Evolutionary conservation across 768 basidiomycete species (phyloP).

Genomic region (Dendrothele bispora): DNA sequence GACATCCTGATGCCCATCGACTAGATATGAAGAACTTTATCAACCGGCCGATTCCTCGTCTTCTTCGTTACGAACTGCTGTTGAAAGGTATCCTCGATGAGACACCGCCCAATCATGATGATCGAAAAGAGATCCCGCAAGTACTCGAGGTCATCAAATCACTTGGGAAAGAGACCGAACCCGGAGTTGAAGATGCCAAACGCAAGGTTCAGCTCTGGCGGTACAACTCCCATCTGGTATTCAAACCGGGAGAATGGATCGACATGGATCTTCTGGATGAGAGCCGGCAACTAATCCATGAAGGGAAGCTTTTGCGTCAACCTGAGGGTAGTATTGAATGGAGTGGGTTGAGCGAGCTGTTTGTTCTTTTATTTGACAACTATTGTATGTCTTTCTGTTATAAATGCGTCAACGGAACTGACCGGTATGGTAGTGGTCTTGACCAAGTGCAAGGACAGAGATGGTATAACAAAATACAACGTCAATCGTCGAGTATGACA

Average conservation of each 20-base stretch:
- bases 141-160: conserved; percentile 86
- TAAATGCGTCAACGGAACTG: conserved; percentile 9
- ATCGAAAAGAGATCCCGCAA: conserved; percentile 77
- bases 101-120: conserved; percentile 74
- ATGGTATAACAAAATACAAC: conserved; percentile 72
- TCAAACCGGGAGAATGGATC: conserved; percentile 76
- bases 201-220: conserved; percentile 90
- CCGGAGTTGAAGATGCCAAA: conserved; percentile 82
- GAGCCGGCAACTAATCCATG: conserved; percentile 79
- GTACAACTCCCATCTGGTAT: conserved; percentile 76
- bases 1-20: conserved; percentile 76
- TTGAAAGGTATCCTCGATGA: conserved; percentile 73
- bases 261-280: conserved; percentile 91
- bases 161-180: conserved; percentile 84
- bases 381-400: conserved; percentile 59
- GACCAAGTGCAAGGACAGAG: conserved; percentile 82
- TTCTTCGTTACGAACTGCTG: conserved; percentile 86
- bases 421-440: conserved; percentile 67
- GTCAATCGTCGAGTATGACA: conserved; percentile 74
- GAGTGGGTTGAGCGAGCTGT: conserved; percentile 89
- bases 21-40: conserved; percentile 94
- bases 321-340: conserved; percentile 80
- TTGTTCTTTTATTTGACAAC: conserved; percentile 92
- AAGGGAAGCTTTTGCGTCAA: conserved; percentile 81
- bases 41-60: conserved; percentile 85